Evolutionary conservation across 1,284 basidiomycete species (phyloP).

Genomic region (Trichosporon inkin): DNA sequence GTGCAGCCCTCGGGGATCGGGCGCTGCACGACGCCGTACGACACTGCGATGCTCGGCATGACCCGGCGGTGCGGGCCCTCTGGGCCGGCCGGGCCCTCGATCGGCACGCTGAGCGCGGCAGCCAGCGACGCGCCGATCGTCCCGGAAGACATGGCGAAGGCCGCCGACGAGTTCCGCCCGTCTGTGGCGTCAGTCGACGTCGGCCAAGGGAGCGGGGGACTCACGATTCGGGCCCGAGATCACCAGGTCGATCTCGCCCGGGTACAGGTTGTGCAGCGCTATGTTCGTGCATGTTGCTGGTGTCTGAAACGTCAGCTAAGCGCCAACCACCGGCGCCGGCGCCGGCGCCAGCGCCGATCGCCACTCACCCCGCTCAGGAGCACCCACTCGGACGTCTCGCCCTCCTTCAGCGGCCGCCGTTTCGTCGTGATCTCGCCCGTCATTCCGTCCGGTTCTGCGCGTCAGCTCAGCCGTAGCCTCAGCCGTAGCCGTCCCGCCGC

Average conservation of each 20-base stretch:
- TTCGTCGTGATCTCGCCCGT: slow-evolving; percentile 62
- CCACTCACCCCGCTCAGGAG: slow-evolving; percentile 70
- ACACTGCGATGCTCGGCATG: slow-evolving; percentile 68
- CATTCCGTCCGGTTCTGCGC: slow-evolving; percentile 58
- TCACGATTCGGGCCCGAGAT: slow-evolving; percentile 54
- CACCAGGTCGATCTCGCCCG: slow-evolving; percentile 73
- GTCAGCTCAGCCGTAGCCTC: neutral
- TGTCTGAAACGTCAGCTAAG: too few relatives aligned
- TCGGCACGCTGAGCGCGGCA: slow-evolving; percentile 72
- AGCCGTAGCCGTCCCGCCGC: too few relatives aligned
- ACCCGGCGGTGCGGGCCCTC: slow-evolving; percentile 45
- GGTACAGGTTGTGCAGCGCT: slow-evolving; percentile 79
- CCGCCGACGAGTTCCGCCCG: slow-evolving; percentile 76
- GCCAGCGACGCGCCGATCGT: slow-evolving; percentile 87
- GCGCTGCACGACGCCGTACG: slow-evolving; percentile 72
- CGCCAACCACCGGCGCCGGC: too few relatives aligned
- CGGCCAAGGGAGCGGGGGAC: slow-evolving; percentile 19
- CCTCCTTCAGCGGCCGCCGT: slow-evolving; percentile 65
- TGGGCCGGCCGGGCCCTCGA: slow-evolving; percentile 73
- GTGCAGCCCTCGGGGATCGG: slow-evolving; percentile 62
- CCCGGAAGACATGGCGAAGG: slow-evolving; percentile 80
- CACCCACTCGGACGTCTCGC: slow-evolving; percentile 81
- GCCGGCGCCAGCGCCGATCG: too few relatives aligned
- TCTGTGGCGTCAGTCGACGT: slow-evolving; percentile 27
- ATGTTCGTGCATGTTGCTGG: slow-evolving; percentile 87